Percentiles rank a stretch among this genome's conserved stretches.
These are phyloP conservation scores for Aspergillus tamarii DNA, from an alignment of 2,329 filamentous ascomycete genomes.

Conservation along the genomic window DNA sequence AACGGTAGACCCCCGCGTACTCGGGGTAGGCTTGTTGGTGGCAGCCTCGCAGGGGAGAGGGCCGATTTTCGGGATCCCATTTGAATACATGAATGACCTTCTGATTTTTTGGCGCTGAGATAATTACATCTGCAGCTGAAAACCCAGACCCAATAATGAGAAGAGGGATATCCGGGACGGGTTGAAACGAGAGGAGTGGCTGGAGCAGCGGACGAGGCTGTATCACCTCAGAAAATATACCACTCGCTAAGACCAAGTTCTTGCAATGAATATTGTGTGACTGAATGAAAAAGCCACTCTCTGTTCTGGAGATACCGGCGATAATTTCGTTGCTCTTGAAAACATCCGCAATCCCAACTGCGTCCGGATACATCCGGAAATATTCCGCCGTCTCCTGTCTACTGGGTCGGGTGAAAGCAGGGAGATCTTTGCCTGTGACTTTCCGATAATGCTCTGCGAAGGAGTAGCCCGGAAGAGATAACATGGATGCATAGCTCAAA, in stretches of 20 bases:
- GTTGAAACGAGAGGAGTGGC: constrained; percentile 45
- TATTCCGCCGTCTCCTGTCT: constrained; percentile 60
- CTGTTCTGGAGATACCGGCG: constrained; percentile 47
- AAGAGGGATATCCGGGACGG: constrained; percentile 43
- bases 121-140: constrained; percentile 64
- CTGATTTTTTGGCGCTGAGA: constrained; percentile 54
- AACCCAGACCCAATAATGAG: constrained; percentile 65
- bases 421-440: constrained; percentile 45
- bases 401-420: constrained; percentile 59
- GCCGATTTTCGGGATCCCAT: constrained; percentile 59
- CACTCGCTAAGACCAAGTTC: constrained; percentile 61
- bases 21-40: constrained; percentile 66
- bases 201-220: constrained; percentile 54
- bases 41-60: constrained; percentile 61
- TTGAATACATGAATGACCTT: constrained; percentile 63
- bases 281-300: constrained; percentile 53
- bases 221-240: constrained; percentile 60
- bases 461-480: constrained; percentile 63
- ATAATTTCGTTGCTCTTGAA: constrained; percentile 50
- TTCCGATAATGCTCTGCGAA: constrained; percentile 57
- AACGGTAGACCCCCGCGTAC: constrained; percentile 62
- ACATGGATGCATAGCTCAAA: constrained; percentile 64
- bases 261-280: constrained; percentile 59
- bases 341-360: constrained; percentile 54
- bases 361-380: constrained; percentile 56